Conservation (phyloP, 2,329 filamentous ascomycete species). For the Parastagonospora nodorum region DNA sequence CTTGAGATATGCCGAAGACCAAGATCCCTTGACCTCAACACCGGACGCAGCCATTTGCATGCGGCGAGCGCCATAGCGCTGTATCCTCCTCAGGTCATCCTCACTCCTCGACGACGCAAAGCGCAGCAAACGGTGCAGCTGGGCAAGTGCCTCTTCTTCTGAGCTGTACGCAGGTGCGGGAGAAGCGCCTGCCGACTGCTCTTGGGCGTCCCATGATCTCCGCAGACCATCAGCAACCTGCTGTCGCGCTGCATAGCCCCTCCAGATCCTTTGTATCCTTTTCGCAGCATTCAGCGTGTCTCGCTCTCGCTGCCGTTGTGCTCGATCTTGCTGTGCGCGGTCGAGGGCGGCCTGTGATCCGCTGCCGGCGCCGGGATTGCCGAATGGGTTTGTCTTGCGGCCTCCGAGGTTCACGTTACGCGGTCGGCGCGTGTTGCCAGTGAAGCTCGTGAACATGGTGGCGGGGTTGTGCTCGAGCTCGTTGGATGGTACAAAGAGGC, state of each 20-base stretch:
- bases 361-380: constrained; percentile 60
- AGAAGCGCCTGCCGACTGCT: constrained; percentile 18
- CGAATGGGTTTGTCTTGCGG: constrained; percentile 80
- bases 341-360: constrained; percentile 78
- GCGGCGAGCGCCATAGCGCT: constrained; percentile 47
- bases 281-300: constrained; percentile 75
- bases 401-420: constrained; percentile 95
- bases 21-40: constrained; percentile 34
- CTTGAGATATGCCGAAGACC: constrained; percentile 50
- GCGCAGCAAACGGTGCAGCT: constrained; percentile 50
- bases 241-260: constrained; percentile 71
- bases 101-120: constrained; percentile 48
- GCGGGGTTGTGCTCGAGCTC: constrained; percentile 7
- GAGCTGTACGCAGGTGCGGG: constrained; percentile 39
- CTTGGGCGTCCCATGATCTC: constrained; percentile 36
- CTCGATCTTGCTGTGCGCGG: constrained; percentile 84
- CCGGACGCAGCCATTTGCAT: constrained; percentile 35
- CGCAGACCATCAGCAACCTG: constrained; percentile 60
- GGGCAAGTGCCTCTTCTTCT: constrained; percentile 46
- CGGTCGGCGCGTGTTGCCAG: constrained; percentile 80
- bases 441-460: constrained; percentile 89
- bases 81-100: constrained; percentile 48
- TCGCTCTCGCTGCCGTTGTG: constrained; percentile 79
- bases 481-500: neutral
- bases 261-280: constrained; percentile 79